These are phyloP conservation scores for Coemansia sp. DNA, from an alignment of 192 early-diverging fungal species.

Conservation along the genomic window DNA sequence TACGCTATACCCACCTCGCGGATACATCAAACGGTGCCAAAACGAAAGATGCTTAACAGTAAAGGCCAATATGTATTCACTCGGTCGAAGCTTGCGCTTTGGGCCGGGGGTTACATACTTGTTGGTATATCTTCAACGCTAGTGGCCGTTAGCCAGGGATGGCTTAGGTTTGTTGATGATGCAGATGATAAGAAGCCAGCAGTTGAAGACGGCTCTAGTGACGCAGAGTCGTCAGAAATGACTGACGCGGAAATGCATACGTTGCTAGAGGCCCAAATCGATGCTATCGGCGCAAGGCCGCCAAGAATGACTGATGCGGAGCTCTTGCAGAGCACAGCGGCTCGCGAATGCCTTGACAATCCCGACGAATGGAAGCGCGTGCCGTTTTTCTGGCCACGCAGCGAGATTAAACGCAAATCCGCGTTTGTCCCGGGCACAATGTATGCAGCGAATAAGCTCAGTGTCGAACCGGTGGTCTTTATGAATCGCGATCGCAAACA, in stretches of 20 bases:
- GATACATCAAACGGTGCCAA: conserved; percentile 2
- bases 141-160: conserved; percentile 43
- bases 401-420: background rate
- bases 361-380: conserved; percentile 51
- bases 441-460: conserved; percentile 28
- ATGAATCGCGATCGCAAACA: conserved; percentile 47
- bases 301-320: conserved; percentile 11
- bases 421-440: conserved; percentile 36
- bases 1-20: conserved; percentile 42
- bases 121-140: conserved; percentile 37
- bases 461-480: conserved; percentile 45
- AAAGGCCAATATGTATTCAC: conserved; percentile 37
- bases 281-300: background rate
- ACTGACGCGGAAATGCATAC: background rate
- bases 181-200: background rate
- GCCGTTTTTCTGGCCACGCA: conserved; percentile 42
- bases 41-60: conserved; percentile 3
- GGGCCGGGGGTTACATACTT: conserved; percentile 48
- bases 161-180: conserved; percentile 30
- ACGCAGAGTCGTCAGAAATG: background rate
- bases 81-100: conserved; percentile 45
- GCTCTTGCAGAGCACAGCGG: conserved; percentile 26
- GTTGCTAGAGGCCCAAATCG: background rate
- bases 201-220: background rate
- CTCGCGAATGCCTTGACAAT: conserved; percentile 34